These are phyloP conservation scores for Fusarium sp. DNA, from an alignment of 2,329 filamentous ascomycete species.

Conservation along the genomic window DNA sequence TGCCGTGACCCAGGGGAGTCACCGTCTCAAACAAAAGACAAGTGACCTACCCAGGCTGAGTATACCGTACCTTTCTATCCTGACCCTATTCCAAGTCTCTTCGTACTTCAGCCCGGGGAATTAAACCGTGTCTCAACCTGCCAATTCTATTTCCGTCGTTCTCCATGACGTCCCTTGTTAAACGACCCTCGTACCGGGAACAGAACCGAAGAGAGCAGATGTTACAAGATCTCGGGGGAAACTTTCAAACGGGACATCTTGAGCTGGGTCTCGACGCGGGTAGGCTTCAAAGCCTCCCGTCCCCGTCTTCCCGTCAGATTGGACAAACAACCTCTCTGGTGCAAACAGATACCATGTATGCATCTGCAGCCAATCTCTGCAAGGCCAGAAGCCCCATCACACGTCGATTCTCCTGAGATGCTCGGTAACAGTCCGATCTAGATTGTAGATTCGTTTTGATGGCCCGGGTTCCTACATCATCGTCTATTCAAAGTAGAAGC, in stretches of 20 bases:
- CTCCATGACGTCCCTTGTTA: constrained; percentile 31
- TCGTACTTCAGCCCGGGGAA: constrained; percentile 20
- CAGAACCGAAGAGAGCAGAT: background rate
- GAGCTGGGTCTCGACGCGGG: constrained; percentile 34
- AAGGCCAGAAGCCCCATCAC: background rate
- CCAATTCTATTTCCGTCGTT: constrained; percentile 39
- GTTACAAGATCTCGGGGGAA: constrained; percentile 12
- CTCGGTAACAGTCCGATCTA: constrained; percentile 27
- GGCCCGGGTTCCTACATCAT: constrained; percentile 38
- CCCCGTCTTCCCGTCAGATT: constrained; percentile 31
- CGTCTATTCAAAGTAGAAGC: constrained; percentile 10
- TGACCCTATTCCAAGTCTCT: background rate
- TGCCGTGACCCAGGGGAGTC: constrained; percentile 42
- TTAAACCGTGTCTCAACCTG: constrained; percentile 22
- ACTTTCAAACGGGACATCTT: constrained; percentile 15
- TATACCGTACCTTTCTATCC: background rate
- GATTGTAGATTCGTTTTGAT: constrained; percentile 17
- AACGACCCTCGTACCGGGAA: constrained; percentile 14
- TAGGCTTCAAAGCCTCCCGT: constrained; percentile 15
- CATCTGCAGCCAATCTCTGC: constrained; percentile 22
- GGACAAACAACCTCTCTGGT: constrained; percentile 27
- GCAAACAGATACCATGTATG: constrained; percentile 18
- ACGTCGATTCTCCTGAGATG: constrained; percentile 2
- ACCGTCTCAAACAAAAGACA: background rate
- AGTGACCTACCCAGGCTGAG: too few relatives aligned